Conservation (phyloP, 768 basidiomycete genomes). For the Pleurotus salmoneostramineus region DNA sequence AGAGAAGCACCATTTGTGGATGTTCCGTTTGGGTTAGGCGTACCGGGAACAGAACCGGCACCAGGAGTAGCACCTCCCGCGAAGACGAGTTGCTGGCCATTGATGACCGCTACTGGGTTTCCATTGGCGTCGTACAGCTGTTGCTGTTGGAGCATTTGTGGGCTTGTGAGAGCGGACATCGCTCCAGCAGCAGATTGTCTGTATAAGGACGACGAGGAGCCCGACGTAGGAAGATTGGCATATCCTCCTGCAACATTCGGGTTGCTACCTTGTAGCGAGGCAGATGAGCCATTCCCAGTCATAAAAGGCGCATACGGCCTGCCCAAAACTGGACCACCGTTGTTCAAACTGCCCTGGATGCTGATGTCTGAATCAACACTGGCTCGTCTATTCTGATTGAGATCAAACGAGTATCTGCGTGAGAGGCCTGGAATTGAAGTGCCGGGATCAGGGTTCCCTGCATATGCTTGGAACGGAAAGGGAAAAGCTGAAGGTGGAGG, state of each 20-base stretch:
- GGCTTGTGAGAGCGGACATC: neutral
- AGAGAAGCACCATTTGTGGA: slow-evolving; percentile 11
- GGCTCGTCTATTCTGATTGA: neutral
- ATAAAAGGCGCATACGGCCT: slow-evolving; percentile 35
- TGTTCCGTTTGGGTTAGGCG: neutral
- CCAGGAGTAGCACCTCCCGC: neutral
- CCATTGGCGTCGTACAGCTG: neutral
- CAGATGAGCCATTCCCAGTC: slow-evolving; percentile 16
- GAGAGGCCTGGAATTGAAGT: slow-evolving; percentile 29
- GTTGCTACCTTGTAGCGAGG: neutral
- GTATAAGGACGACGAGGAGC: neutral
- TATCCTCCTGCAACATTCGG: slow-evolving; percentile 13
- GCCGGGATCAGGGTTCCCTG: slow-evolving; percentile 64
- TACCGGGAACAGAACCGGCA: neutral
- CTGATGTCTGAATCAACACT: slow-evolving; percentile 2
- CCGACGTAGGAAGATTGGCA: slow-evolving; percentile 14
- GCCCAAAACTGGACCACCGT: slow-evolving; percentile 10
- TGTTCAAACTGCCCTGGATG: neutral
- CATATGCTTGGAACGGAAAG: slow-evolving; percentile 58
- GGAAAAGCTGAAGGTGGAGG: slow-evolving; percentile 32
- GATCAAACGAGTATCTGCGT: neutral
- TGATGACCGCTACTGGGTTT: neutral
- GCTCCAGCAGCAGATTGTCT: neutral
- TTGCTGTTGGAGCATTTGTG: neutral
- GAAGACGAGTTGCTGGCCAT: neutral